Evolutionary conservation across 2,329 filamentous ascomycete genomes (phyloP), one percentile per base, ranked within the genome.

Genomic region (Colletotrichum echinochloae): DNA sequence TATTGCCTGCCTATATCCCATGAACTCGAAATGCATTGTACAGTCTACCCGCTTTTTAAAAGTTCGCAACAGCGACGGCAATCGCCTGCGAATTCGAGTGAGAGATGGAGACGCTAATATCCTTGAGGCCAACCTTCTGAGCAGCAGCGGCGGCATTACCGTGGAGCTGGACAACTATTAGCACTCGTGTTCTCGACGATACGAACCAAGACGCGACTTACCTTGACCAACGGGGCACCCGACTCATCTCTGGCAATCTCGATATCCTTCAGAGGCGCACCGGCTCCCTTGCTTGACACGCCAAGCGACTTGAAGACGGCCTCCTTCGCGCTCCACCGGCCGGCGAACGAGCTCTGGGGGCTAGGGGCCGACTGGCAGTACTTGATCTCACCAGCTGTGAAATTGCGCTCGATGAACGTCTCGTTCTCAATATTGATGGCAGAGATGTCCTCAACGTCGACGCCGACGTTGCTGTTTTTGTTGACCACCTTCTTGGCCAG

Each of bases 231-330:
- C 12, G 96, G 96, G 46, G 92, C 94, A 69, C 96, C 96, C 55
- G 89, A 92, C 74, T 92, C 90, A 77, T 95, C 91, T 77, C 91
- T 91, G 72, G 89, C 81, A 76, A 99, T 95, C 84, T 99, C 97
- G 84, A 99, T 99, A 51, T 98, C 95, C 85, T 92, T 96, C 82
- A 99, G 82, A 20, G 94, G 87, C 70, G 96, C 95, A 74, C 97
- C 96, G 12, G 92, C 95, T 72, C 96, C 96, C 83, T 93, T 91
- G 82, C 95, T 92, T 75, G 88, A 84, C 16, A 98, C 95, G 74
- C 95, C 94, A 18, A 99, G 87, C 46, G 94, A 94, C 89, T 99
- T 99, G 88, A 99, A 99, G 0, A 99, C 95, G 35, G 96, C 96
- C 84, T 99, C 96, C 86, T 99, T 99, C 44, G 96, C 96, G 77